A percentile compares a stretch with the other conserved stretches of the same genome.
Evolutionary conservation across 1,139 yeast genomes (phyloP).

Genomic region (Taphrina deformans): DNA sequence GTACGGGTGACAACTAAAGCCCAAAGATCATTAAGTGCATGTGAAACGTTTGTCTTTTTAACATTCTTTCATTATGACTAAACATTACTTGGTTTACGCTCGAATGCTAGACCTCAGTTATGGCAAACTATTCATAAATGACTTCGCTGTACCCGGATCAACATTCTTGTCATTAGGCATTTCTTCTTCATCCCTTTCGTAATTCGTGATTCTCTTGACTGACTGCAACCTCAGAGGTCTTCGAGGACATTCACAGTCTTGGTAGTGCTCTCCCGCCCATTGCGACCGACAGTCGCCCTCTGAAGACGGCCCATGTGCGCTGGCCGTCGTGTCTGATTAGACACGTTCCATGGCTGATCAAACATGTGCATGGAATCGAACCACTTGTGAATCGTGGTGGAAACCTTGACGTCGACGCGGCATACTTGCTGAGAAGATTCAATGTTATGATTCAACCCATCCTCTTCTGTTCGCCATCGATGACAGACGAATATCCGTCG

Average conservation of each 20-base stretch:
- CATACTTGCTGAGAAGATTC: slow-evolving; percentile 10
- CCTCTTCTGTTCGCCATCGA: slow-evolving; percentile 18
- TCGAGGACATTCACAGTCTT: neutral
- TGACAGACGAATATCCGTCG: slow-evolving; percentile 6
- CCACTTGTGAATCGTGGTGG: slow-evolving; percentile 11
- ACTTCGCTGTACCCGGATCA: no score
- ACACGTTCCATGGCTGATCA: neutral
- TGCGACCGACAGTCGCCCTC: neutral
- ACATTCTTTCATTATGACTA: neutral
- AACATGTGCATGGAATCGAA: slow-evolving; percentile 12
- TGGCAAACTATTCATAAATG: no score
- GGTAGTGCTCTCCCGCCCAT: neutral
- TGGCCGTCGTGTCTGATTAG: neutral
- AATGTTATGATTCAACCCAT: slow-evolving; percentile 7
- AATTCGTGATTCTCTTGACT: neutral
- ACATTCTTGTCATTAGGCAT: no score
- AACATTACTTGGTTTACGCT: neutral
- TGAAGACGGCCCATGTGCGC: neutral
- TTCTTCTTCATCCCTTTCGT: neutral
- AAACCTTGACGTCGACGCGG: slow-evolving; percentile 3
- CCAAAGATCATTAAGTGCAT: no score
- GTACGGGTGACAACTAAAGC: no score
- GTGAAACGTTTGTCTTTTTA: no score
- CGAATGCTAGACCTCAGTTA: no score
- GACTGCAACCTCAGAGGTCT: neutral